Base-by-base conservation (phyloP, 2,329 filamentous ascomycete species). In the Cladosporium phlei region DNA sequence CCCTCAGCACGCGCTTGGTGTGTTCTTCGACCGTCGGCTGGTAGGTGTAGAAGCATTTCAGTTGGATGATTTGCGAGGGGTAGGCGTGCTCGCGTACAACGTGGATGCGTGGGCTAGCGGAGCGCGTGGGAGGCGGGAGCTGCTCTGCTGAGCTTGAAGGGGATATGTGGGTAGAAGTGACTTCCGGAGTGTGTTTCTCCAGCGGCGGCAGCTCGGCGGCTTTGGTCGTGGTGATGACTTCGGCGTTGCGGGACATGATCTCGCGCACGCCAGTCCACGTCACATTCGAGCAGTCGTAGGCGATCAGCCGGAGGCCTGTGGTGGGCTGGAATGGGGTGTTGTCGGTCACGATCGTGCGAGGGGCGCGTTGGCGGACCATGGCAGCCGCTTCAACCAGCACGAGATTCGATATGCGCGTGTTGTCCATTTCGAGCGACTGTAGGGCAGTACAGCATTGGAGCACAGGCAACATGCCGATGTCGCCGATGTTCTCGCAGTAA, bases 21-120 rank as follows among this genome's bases (percentile, higher is more conserved):
- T 97, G 91, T 65, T 96, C 89, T 55, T 96, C 86, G 4, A 96
- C 89, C 0, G 89, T 96, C 69, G 88, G 87, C 68, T 97, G 91
- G 80, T 88, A 96, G 32, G 86, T 88, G 65, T 95, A 95, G 71
- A 91, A 97, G 67, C 89, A 95, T 66, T 95, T 96, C 33, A 97
- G 76, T 5, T 82, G 75, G 50, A 97, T 88, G 48, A 94, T 80
- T 62, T 95, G 84, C 1, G 80, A 79, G 0, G 88, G 86, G 57
- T 83, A 90, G 0, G 77, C 77, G 8, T 74, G 53, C 38, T 52
- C 58, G 38, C 57, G 56, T 6, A 59, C 52, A 45, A 62, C 52
- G 43, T 60, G 55, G 17, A 63, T 54, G 10, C 58, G 55, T n/a
- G 55, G 52, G 22, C 44, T 42, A 12, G 32, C 17, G 4, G 49